These are phyloP conservation scores for Neopestalotiopsis sp. DNA, from an alignment of 2,329 filamentous ascomycete species.

Conservation along the genomic window DNA sequence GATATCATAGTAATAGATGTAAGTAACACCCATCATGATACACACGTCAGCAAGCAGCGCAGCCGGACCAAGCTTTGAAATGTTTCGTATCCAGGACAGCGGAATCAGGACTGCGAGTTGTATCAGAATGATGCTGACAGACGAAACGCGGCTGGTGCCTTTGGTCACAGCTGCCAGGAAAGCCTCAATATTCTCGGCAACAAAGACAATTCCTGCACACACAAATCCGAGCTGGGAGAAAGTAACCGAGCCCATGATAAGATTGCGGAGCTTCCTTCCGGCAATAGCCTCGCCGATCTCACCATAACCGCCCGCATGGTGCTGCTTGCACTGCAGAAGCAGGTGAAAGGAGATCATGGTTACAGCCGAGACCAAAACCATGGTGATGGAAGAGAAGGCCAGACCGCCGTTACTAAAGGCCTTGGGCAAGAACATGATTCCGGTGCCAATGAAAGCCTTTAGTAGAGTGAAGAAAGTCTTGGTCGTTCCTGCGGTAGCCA, in stretches of 20 bases:
- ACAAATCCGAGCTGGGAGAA: constrained; percentile 81
- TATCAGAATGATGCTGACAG: constrained; percentile 66
- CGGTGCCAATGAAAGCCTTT: constrained; percentile 80
- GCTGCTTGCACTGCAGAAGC: constrained; percentile 69
- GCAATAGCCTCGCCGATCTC: constrained; percentile 73
- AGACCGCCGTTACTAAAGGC: constrained; percentile 79
- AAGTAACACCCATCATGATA: constrained; percentile 72
- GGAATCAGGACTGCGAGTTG: constrained; percentile 71
- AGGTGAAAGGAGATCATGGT: constrained; percentile 76
- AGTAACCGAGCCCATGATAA: constrained; percentile 74
- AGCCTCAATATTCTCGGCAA: constrained; percentile 73
- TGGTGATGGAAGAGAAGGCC: constrained; percentile 73
- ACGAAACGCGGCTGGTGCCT: constrained; percentile 54
- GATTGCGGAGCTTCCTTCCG: constrained; percentile 64
- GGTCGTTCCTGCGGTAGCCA: constrained; percentile 69
- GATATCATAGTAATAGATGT: constrained; percentile 78
- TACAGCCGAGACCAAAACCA: constrained; percentile 68
- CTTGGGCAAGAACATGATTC: constrained; percentile 83
- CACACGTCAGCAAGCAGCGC: constrained; percentile 75
- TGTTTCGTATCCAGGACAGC: constrained; percentile 74
- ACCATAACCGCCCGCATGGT: constrained; percentile 74
- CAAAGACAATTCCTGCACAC: constrained; percentile 78
- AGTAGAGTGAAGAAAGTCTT: constrained; percentile 81
- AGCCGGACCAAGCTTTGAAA: constrained; percentile 73
- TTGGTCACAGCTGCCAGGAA: constrained; percentile 69